Base-by-base conservation (phyloP, 2,329 filamentous ascomycete species). In the Xylariaceae sp. region DNA sequence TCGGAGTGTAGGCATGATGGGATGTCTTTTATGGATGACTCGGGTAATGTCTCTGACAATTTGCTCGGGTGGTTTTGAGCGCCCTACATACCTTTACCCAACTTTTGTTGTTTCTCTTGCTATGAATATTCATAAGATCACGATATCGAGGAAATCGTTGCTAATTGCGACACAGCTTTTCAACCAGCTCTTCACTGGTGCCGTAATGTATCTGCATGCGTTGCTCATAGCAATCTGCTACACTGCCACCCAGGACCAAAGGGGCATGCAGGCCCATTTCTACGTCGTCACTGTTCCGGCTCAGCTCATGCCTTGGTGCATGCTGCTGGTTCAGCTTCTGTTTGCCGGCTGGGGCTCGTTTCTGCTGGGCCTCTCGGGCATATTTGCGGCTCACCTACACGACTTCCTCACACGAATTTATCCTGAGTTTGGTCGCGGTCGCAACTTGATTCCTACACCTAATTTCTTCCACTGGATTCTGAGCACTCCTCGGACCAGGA, bases 371-470 rank as follows among this genome's bases (percentile, higher is more conserved):
- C 70, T 83, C 4, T 88, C 83, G 32, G 94, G 94, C n/a, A 77
- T 99, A 10, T 60, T 95, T 41, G 89, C 92, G 12, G 92, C 92
- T 4, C 94, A 99, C 69, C 66, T 94, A 18, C 95, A 90, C 71
- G 89, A 97, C 68, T 99, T 97, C 67, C 71, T 96, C 47, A 90
- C 88, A 2, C 82, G 89, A 46, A 79, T 96, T 40, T 97, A 91
- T 78, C 94, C 94, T 5, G 84, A 88, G 51, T 94, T 94, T 67
- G 92, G 91, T 30, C 88, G 89, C 52, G 94, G 94, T 0, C 78
- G 76, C 48, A 95, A 92, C 66, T 78, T 86, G 46, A 77, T 96
- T 34, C 76, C 79, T 13, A 94, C 91, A 0, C 94, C 94, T 2
- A 69, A 70, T 5, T 84, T 91, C 61, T 72, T 97, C 54, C 84